These are phyloP conservation scores for Orbilia oligospora DNA, from an alignment of 2,329 filamentous ascomycete genomes.

Conservation along the genomic window DNA sequence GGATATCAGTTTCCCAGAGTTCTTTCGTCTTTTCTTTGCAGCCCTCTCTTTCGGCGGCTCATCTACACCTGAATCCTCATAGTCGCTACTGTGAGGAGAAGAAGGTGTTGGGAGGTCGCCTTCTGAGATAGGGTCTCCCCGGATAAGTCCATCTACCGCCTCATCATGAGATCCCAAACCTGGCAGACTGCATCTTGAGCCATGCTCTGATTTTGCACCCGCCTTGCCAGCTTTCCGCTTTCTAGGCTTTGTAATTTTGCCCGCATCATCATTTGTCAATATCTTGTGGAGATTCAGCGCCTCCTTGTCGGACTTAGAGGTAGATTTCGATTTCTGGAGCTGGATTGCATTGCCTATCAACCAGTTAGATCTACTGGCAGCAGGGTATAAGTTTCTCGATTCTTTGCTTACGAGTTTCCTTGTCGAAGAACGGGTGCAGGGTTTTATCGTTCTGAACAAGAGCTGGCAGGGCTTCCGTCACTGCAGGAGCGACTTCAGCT, in stretches of 20 bases:
- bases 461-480: conserved; percentile 25
- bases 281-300: conserved; percentile 25
- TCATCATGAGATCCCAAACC: neutral
- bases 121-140: conserved; percentile 29
- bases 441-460: conserved; percentile 17
- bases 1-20: conserved; percentile 1
- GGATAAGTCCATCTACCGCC: conserved; percentile 22
- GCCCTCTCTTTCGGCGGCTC: conserved; percentile 7
- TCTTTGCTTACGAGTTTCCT: conserved; percentile 39
- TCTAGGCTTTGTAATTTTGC: conserved; percentile 44
- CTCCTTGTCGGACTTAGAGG: conserved; percentile 37
- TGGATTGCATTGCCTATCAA: conserved; percentile 41
- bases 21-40: conserved; percentile 39
- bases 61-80: conserved; percentile 36
- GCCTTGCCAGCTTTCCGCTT: conserved; percentile 30
- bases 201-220: conserved; percentile 27
- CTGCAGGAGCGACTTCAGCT: conserved; percentile 6
- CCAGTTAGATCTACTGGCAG: neutral
- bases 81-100: conserved; percentile 45
- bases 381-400: neutral
- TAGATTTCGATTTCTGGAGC: conserved; percentile 40
- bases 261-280: conserved; percentile 16
- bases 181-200: conserved; percentile 9
- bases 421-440: conserved; percentile 54
- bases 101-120: conserved; percentile 55